Conservation (phyloP, 345 rosid genomes). For the Laguncularia racemosa region DNA sequence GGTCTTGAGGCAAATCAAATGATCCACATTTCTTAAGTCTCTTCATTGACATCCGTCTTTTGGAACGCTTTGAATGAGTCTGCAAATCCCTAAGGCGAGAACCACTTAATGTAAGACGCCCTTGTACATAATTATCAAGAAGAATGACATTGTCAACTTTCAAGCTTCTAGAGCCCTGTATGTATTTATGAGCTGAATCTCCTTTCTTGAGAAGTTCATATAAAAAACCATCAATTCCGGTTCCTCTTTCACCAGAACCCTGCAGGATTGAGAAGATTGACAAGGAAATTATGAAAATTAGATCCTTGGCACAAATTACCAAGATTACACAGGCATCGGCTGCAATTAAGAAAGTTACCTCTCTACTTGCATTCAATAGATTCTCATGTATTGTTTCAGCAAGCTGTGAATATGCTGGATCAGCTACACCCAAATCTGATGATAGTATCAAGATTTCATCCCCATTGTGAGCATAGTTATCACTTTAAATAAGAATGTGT, state of each 20-base stretch:
- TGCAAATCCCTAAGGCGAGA: conserved; percentile 34
- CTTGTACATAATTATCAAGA: conserved; percentile 66
- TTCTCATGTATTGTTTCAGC: conserved; percentile 49
- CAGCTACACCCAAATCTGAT: conserved; percentile 41
- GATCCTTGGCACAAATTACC: background rate
- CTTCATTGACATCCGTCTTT: conserved; percentile 68
- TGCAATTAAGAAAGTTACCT: conserved; percentile 26
- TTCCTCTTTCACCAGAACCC: conserved; percentile 49
- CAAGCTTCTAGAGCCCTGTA: conserved; percentile 57
- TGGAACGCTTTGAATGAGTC: conserved; percentile 70
- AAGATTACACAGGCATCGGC: background rate
- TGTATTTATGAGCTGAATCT: conserved; percentile 72
- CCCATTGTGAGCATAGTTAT: too few relatives aligned
- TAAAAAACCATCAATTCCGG: conserved; percentile 46
- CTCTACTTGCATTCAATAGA: conserved; percentile 32
- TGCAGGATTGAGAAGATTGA: conserved; percentile 11
- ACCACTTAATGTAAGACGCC: conserved; percentile 30
- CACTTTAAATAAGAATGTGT: too few relatives aligned
- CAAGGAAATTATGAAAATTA: background rate
- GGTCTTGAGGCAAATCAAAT: conserved; percentile 39
- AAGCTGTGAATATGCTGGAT: conserved; percentile 41
- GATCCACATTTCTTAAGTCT: conserved; percentile 61
- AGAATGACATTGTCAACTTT: conserved; percentile 68
- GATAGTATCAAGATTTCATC: too few relatives aligned
- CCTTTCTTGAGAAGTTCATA: conserved; percentile 73